Percentiles rank a stretch among this genome's conserved stretches.
These are phyloP conservation scores for Lanmaoa pseudosensibilis DNA, from an alignment of 768 basidiomycete genomes.

Conservation along the genomic window DNA sequence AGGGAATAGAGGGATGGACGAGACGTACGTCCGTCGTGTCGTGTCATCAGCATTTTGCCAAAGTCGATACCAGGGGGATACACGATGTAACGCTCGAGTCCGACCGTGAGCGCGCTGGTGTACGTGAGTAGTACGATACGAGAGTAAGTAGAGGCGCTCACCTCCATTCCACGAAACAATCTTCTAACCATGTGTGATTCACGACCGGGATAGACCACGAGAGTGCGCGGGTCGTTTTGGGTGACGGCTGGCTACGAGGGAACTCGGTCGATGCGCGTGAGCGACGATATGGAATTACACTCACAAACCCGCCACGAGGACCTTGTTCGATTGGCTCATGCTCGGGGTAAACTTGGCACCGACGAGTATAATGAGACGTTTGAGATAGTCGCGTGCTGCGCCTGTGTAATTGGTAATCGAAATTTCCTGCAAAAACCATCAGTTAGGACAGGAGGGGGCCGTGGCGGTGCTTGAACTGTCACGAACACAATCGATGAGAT, in stretches of 20 bases:
- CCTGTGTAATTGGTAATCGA: constrained; percentile 91
- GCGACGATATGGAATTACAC: constrained; percentile 26
- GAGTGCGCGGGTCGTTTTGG: constrained; percentile 71
- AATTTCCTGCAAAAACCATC: constrained; percentile 52
- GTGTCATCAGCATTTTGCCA: constrained; percentile 37
- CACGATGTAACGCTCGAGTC: constrained; percentile 62
- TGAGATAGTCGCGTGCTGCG: constrained; percentile 82
- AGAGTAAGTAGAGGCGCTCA: neutral
- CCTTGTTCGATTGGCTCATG: constrained; percentile 75
- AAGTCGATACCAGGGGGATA: constrained; percentile 74
- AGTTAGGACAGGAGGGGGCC: neutral
- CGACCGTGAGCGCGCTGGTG: constrained; percentile 52
- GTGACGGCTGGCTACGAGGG: constrained; percentile 35
- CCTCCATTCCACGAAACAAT: constrained; percentile 82
- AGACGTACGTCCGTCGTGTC: constrained; percentile 17
- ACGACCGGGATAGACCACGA: constrained; percentile 85
- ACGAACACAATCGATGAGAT: constrained; percentile 62
- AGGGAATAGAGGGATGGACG: neutral
- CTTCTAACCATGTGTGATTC: constrained; percentile 91
- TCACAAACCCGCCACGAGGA: constrained; percentile 82
- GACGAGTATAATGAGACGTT: constrained; percentile 72
- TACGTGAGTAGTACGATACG: neutral
- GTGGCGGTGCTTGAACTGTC: neutral
- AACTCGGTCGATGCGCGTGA: neutral
- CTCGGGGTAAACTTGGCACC: constrained; percentile 82